These are phyloP conservation scores for Hevea brasiliensis DNA, from an alignment of 345 rosid species.

Conservation along the genomic window DNA sequence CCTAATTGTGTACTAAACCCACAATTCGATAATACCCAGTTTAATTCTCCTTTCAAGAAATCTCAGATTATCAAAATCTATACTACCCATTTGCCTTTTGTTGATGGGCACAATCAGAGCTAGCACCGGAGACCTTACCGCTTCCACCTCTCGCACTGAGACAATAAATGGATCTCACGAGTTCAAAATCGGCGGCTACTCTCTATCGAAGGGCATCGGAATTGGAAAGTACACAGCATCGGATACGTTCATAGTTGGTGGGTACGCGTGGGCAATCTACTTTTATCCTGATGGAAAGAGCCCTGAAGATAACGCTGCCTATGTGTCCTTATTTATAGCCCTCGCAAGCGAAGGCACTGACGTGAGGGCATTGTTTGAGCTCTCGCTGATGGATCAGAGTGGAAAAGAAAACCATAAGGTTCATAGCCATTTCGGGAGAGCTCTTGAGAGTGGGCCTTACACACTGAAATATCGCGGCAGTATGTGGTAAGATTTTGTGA, in stretches of 20 bases:
- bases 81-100: slow-evolving; percentile 13
- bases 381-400: slow-evolving; percentile 73
- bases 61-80: background rate
- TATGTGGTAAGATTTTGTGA: slow-evolving; percentile 59
- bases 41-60: background rate
- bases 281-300: slow-evolving; percentile 85
- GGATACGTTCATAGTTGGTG: slow-evolving; percentile 63
- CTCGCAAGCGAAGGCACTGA: slow-evolving; percentile 72
- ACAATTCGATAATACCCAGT: slow-evolving; percentile 4
- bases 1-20: slow-evolving; percentile 13
- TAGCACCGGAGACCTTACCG: slow-evolving; percentile 34
- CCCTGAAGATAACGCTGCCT: slow-evolving; percentile 58
- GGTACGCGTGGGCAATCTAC: slow-evolving; percentile 70
- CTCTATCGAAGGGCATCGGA: slow-evolving; percentile 67
- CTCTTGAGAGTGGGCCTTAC: slow-evolving; percentile 71
- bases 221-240: slow-evolving; percentile 62
- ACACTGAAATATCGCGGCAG: slow-evolving; percentile 71
- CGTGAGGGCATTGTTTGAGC: slow-evolving; percentile 70
- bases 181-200: slow-evolving; percentile 62
- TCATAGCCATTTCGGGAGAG: slow-evolving; percentile 75
- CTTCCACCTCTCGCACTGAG: slow-evolving; percentile 46
- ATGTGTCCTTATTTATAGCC: slow-evolving; percentile 67
- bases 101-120: slow-evolving; percentile 66
- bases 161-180: slow-evolving; percentile 72
- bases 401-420: slow-evolving; percentile 68